These are phyloP conservation scores for Kurtzmaniella quercitrusa DNA, from an alignment of 1,139 yeast genomes.

Conservation along the genomic window DNA sequence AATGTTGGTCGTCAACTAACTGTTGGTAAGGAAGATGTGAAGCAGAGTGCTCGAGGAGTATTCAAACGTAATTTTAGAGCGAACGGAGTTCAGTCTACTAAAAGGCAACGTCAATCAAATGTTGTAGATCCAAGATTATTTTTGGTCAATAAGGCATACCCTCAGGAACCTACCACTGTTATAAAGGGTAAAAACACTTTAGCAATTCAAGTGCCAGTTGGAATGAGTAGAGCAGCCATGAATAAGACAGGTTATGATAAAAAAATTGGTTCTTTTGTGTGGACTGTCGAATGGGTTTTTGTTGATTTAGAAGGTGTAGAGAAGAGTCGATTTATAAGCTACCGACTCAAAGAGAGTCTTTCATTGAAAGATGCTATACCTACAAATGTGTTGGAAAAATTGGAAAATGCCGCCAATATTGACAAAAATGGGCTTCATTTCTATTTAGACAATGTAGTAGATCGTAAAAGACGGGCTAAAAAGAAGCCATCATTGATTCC, in stretches of 20 bases:
- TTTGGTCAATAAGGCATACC: constrained; percentile 19
- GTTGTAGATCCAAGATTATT: constrained; percentile 22
- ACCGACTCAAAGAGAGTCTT: constrained; percentile 39
- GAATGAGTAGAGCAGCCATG: constrained; percentile 65
- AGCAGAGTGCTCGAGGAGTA: constrained; percentile 28
- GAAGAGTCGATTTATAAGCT: constrained; percentile 36
- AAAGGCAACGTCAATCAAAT: constrained; percentile 19
- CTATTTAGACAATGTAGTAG: constrained; percentile 32
- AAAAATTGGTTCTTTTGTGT: constrained; percentile 54
- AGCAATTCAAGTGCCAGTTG: constrained; percentile 54
- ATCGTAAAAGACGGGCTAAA: constrained; percentile 7
- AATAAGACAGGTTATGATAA: constrained; percentile 78
- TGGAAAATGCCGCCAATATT: constrained; percentile 8
- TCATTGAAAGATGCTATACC: constrained; percentile 38
- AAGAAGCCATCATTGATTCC: constrained; percentile 4
- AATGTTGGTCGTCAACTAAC: constrained; percentile 55
- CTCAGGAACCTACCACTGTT: constrained; percentile 21
- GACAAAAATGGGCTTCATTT: constrained; percentile 23
- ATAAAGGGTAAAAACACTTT: constrained; percentile 36
- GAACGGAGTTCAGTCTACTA: constrained; percentile 12
- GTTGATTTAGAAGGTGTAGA: constrained; percentile 23
- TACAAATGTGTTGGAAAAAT: constrained; percentile 21
- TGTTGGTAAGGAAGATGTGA: constrained; percentile 48
- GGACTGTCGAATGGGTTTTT: constrained; percentile 78
- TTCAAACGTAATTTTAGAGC: constrained; percentile 25